Percentiles rank a stretch among this genome's conserved stretches.
phyloP scores from a whole-genome alignment of 495 filamentous ascomycete genomes.

The Penicillium longicatenatum region DNA sequence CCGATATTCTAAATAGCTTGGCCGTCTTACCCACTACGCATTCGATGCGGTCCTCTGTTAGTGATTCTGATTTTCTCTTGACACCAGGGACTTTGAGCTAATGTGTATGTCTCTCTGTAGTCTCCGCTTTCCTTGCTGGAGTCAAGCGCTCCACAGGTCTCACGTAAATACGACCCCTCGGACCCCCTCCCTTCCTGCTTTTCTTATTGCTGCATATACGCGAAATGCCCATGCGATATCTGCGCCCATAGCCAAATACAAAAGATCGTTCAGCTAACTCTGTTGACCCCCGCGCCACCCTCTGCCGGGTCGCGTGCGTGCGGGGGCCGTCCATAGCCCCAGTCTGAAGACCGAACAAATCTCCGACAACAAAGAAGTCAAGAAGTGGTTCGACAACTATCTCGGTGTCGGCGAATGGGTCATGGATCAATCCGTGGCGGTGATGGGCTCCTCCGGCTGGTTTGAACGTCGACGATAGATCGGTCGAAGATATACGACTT shows the following conservation, averaged over 20 bases:
- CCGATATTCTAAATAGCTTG: slow-evolving; percentile 63
- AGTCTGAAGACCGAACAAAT: slow-evolving; percentile 89
- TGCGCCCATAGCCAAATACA: neutral
- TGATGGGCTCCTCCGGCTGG: slow-evolving; percentile 81
- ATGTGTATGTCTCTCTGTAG: slow-evolving; percentile 41
- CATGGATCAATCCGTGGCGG: slow-evolving; percentile 93
- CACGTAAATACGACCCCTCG: slow-evolving; percentile 69
- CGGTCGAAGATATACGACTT: neutral
- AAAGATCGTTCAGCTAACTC: slow-evolving; percentile 31
- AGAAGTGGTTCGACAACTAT: slow-evolving; percentile 92
- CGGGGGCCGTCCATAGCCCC: slow-evolving; percentile 55
- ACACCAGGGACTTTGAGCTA: slow-evolving; percentile 18
- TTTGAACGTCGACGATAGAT: slow-evolving; percentile 84
- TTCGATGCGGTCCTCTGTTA: slow-evolving; percentile 92
- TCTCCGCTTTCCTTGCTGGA: slow-evolving; percentile 94
- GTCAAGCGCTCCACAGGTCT: slow-evolving; percentile 95
- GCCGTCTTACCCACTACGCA: slow-evolving; percentile 88
- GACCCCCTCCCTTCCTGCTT: slow-evolving; percentile 11
- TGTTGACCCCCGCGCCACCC: slow-evolving; percentile 37
- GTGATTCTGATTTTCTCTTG: slow-evolving; percentile 27
- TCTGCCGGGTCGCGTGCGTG: slow-evolving; percentile 30
- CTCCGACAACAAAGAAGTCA: slow-evolving; percentile 80
- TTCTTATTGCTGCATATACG: neutral
- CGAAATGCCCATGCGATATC: neutral
- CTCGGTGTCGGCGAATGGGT: slow-evolving; percentile 95